A percentile compares a stretch with the other conserved stretches of the same genome.
Conservation (phyloP, 768 basidiomycete genomes). For the Tulasnella sp. region DNA sequence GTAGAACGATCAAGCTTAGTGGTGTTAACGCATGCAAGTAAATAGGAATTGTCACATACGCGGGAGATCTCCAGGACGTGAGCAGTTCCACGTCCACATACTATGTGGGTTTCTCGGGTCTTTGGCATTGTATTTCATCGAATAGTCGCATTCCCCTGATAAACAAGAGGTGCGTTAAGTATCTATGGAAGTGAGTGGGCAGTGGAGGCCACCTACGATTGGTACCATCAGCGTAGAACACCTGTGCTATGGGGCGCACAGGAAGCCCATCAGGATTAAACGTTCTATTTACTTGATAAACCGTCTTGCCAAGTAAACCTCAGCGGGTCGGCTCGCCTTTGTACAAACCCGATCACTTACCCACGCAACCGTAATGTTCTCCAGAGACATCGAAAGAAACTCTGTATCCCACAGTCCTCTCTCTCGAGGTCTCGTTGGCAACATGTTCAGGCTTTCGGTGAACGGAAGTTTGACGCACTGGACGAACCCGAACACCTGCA, state of each 20-base stretch:
- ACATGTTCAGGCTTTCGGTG: background rate
- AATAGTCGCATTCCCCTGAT: background rate
- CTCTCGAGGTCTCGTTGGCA: background rate
- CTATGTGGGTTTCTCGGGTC: background rate
- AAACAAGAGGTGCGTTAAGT: background rate
- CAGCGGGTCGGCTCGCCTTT: background rate
- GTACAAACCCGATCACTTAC: background rate
- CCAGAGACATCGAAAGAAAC: background rate
- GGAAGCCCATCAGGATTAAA: background rate
- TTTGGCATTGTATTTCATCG: background rate
- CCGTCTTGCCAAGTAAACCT: background rate
- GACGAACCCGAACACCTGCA: background rate
- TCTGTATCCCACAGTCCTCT: background rate
- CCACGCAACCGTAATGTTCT: conserved; percentile 4
- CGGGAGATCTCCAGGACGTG: background rate
- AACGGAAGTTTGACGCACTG: conserved; percentile 6
- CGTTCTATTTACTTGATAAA: background rate
- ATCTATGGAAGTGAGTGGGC: background rate
- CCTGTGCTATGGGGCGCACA: background rate
- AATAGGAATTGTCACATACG: background rate
- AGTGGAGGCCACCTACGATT: background rate
- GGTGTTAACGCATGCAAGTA: no score
- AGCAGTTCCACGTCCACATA: background rate
- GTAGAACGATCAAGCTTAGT: background rate
- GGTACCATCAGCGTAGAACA: background rate